Evolutionary conservation across 495 filamentous ascomycete species (phyloP).

Genomic region (Penicillium desertorum): DNA sequence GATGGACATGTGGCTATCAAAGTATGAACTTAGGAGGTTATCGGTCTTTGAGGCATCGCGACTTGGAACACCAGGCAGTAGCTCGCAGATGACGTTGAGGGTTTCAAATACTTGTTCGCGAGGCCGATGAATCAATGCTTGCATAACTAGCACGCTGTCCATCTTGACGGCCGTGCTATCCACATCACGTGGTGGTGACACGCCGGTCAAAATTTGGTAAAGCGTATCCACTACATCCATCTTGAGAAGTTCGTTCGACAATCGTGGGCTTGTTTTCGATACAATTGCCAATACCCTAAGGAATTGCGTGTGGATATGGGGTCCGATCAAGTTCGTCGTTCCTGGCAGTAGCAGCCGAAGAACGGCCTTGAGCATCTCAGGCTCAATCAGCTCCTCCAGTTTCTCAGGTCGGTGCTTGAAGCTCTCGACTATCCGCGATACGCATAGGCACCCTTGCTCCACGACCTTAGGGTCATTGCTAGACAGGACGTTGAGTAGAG

Average conservation of each 20-base stretch:
- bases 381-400: conserved; percentile 86
- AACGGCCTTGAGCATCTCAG: conserved; percentile 80
- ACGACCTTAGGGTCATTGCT: conserved; percentile 96
- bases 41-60: conserved; percentile 47
- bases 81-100: conserved; percentile 94
- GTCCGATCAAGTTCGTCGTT: conserved; percentile 91
- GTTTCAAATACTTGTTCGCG: conserved; percentile 96
- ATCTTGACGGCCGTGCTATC: conserved; percentile 86
- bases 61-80: conserved; percentile 62
- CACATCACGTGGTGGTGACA: conserved; percentile 79
- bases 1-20: conserved; percentile 35
- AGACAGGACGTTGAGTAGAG: conserved; percentile 79
- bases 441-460: conserved; percentile 93
- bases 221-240: conserved; percentile 98
- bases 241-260: conserved; percentile 89
- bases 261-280: conserved; percentile 78
- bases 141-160: conserved; percentile 98
- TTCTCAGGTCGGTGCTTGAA: conserved; percentile 85
- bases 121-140: conserved; percentile 94
- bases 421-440: conserved; percentile 95
- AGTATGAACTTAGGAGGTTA: conserved; percentile 52
- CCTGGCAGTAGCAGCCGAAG: conserved; percentile 90
- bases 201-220: conserved; percentile 95
- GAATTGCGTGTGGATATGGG: conserved; percentile 96
- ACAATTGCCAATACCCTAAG: conserved; percentile 85